Conservation (phyloP, 176 grass and related monocot genomes). For the Eleusine coracana region DNA sequence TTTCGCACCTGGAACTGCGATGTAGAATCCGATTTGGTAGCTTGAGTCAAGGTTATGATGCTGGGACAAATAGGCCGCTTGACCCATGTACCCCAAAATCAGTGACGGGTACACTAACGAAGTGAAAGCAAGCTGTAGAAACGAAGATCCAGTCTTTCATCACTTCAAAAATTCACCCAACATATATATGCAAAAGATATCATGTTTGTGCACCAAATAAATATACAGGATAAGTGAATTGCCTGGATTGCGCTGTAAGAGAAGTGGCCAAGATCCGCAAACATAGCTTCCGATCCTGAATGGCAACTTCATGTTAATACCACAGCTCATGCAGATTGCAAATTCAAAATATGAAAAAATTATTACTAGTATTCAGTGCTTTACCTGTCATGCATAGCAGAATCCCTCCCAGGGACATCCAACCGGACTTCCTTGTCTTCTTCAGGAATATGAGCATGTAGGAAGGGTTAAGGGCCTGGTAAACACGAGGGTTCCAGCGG, state of each 20-base stretch:
- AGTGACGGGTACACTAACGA: slow-evolving; percentile 82
- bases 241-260: slow-evolving; percentile 95
- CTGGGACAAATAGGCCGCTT: slow-evolving; percentile 83
- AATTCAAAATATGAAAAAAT: not conserved
- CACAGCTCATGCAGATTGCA: not conserved
- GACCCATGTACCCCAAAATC: slow-evolving; percentile 97
- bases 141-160: not conserved
- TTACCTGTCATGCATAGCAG: slow-evolving; percentile 95
- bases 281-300: slow-evolving; percentile 98
- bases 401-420: slow-evolving; percentile 97
- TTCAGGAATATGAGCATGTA: slow-evolving; percentile 88
- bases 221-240: slow-evolving; percentile 1
- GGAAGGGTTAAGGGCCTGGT: slow-evolving; percentile 66
- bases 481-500: slow-evolving; percentile 76
- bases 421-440: slow-evolving; percentile 89
- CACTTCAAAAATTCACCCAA: not conserved
- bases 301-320: not conserved
- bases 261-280: slow-evolving; percentile 97
- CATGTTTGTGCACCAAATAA: not conserved
- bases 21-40: slow-evolving; percentile 92
- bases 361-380: not conserved
- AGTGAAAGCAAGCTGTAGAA: slow-evolving; percentile 85
- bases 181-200: not conserved
- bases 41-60: slow-evolving; percentile 70
- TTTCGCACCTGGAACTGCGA: slow-evolving; percentile 81